Evolutionary conservation across 1,284 basidiomycete genomes (phyloP).

Genomic region (Amylostereum areolatum): DNA sequence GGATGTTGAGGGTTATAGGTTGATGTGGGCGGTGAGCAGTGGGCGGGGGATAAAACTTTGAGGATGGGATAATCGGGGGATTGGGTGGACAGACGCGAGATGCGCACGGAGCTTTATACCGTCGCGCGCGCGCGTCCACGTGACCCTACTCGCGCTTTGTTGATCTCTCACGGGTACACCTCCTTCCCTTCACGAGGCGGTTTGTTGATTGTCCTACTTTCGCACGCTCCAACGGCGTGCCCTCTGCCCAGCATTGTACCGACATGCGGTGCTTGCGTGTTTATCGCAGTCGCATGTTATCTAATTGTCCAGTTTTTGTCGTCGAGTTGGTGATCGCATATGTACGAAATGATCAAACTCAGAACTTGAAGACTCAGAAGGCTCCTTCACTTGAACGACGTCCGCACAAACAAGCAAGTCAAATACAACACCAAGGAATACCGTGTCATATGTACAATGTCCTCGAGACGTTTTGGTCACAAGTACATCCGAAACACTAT

Average conservation of each 20-base stretch:
- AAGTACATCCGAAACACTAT: background rate
- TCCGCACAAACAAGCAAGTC: background rate
- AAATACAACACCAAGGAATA: background rate
- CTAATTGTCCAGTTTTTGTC: no score
- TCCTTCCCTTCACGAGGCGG: constrained; percentile 13
- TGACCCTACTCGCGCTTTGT: constrained; percentile 10
- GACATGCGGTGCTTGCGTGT: background rate
- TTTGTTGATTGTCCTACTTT: constrained; percentile 32
- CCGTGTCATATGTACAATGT: no score
- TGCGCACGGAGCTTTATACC: constrained; percentile 23
- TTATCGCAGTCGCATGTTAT: no score
- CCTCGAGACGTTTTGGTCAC: no score
- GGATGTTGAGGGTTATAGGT: background rate
- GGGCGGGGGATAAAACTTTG: constrained; percentile 12
- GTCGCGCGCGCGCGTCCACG: constrained; percentile 26
- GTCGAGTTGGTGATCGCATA: no score
- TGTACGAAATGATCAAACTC: no score
- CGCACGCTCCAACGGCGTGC: background rate
- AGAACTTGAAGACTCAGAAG: no score
- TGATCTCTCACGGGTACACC: background rate
- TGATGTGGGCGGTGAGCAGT: background rate
- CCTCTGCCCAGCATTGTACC: background rate
- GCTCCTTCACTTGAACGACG: no score
- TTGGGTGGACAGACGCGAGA: constrained; percentile 1
- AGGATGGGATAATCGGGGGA: constrained; percentile 14